A percentile compares a stretch with the other conserved stretches of the same genome.
phyloP scores from a whole-genome alignment of 768 basidiomycete species.

The Amylocystis lapponica region DNA sequence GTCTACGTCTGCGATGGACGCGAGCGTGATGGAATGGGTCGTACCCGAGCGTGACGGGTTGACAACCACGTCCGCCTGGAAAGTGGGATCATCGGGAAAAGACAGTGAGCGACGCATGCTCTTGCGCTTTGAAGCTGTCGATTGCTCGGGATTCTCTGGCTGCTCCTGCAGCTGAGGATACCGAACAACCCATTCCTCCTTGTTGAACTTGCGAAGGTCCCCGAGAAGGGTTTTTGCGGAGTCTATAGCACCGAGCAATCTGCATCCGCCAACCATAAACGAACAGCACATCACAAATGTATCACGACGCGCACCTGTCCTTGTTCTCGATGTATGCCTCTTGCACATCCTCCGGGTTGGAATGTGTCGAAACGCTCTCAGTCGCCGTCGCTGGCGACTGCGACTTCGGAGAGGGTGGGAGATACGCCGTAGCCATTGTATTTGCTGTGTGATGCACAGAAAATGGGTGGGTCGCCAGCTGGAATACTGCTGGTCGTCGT shows the following conservation, averaged over 20 bases:
- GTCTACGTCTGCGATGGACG: conserved; percentile 42
- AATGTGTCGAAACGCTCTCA: conserved; percentile 21
- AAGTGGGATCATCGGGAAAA: conserved; percentile 78
- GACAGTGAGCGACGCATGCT: conserved; percentile 64
- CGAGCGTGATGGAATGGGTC: conserved; percentile 54
- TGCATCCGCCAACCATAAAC: conserved; percentile 22
- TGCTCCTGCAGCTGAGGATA: conserved; percentile 74
- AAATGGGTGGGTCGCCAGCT: not conserved
- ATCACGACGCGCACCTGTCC: conserved; percentile 50
- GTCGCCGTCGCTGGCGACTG: conserved; percentile 13
- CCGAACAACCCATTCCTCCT: conserved; percentile 79
- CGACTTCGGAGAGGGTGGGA: conserved; percentile 15
- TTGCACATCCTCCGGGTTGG: conserved; percentile 68
- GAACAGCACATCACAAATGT: conserved; percentile 1
- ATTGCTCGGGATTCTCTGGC: conserved; percentile 19
- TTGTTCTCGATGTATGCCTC: conserved; percentile 71
- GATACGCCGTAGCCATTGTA: conserved; percentile 26
- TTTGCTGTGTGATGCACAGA: not conserved
- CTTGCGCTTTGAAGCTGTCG: conserved; percentile 33
- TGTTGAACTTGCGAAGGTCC: conserved; percentile 77
- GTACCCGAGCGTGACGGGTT: conserved; percentile 43
- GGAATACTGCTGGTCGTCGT: not conserved
- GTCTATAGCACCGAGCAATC: conserved; percentile 74
- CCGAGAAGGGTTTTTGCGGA: conserved; percentile 60
- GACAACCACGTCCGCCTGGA: conserved; percentile 60